These are phyloP conservation scores for Primulina huaijiensis DNA, from an alignment of 257 asterid genomes.

Conservation along the genomic window DNA sequence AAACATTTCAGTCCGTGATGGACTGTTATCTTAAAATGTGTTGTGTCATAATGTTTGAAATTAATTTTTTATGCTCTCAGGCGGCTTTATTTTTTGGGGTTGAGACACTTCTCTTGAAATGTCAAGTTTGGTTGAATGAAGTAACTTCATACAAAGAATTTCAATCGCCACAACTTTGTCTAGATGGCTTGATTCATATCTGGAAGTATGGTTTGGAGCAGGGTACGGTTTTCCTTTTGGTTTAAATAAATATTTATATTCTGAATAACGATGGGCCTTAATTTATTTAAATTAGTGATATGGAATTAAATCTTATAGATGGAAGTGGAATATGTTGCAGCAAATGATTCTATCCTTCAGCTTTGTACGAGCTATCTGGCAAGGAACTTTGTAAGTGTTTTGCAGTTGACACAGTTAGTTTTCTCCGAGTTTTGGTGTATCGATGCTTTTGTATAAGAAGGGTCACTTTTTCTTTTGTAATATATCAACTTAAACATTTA, in stretches of 20 bases:
- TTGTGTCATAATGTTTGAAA: slow-evolving; percentile 19
- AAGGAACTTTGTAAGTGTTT: slow-evolving; percentile 75
- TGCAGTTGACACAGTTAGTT: slow-evolving; percentile 20
- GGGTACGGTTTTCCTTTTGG: slow-evolving; percentile 43
- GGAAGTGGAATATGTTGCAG: slow-evolving; percentile 76
- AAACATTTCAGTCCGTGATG: not conserved
- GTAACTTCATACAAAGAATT: slow-evolving; percentile 40
- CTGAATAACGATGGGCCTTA: slow-evolving; percentile 12
- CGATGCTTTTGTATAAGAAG: slow-evolving; percentile 4
- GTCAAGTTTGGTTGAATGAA: slow-evolving; percentile 61
- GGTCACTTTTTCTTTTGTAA: slow-evolving; percentile 7
- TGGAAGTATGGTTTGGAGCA: slow-evolving; percentile 71
- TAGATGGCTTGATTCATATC: slow-evolving; percentile 50
- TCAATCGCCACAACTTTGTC: slow-evolving; percentile 41
- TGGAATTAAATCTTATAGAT: slow-evolving; percentile 56
- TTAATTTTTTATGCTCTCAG: slow-evolving; percentile 41
- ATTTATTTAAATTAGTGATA: slow-evolving; percentile 26
- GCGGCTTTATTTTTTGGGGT: slow-evolving; percentile 87
- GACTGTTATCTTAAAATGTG: slow-evolving; percentile 16
- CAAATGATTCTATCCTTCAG: slow-evolving; percentile 51
- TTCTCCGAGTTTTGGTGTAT: slow-evolving; percentile 16
- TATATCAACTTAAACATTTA: not conserved
- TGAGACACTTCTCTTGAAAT: slow-evolving; percentile 57
- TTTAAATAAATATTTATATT: slow-evolving; percentile 7
- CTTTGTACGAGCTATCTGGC: slow-evolving; percentile 63